A percentile compares a stretch with the other conserved stretches of the same genome.
Conservation (phyloP, 2,329 filamentous ascomycete genomes). For the Penicillium frequentans region DNA sequence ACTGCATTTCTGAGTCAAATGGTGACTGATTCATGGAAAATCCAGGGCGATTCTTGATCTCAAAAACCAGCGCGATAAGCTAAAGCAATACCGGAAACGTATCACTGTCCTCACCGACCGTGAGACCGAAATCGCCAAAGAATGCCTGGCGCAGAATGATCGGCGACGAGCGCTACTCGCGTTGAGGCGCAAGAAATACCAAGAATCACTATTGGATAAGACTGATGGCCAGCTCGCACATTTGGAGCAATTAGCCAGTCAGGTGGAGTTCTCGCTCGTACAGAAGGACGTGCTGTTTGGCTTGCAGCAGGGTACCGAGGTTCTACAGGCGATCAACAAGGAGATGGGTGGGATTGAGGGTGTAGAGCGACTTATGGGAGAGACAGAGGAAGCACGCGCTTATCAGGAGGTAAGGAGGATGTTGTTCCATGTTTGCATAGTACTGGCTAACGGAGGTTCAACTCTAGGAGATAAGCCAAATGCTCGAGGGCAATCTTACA, state of each 20-base stretch:
- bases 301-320: slow-evolving; percentile 84
- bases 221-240: slow-evolving; percentile 94
- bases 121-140: slow-evolving; percentile 81
- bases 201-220: slow-evolving; percentile 82
- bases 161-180: slow-evolving; percentile 81
- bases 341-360: slow-evolving; percentile 95
- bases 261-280: slow-evolving; percentile 92
- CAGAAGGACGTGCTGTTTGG: slow-evolving; percentile 96
- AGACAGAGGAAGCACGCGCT: slow-evolving; percentile 83
- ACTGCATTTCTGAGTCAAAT: not conserved
- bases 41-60: slow-evolving; percentile 91
- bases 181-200: slow-evolving; percentile 93
- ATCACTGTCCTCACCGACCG: slow-evolving; percentile 82
- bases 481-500: slow-evolving; percentile 83
- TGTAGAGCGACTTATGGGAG: slow-evolving; percentile 93
- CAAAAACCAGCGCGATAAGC: slow-evolving; percentile 95
- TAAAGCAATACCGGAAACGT: slow-evolving; percentile 92
- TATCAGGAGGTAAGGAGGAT: slow-evolving; percentile 73
- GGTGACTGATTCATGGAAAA: not conserved
- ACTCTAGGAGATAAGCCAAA: slow-evolving; percentile 83
- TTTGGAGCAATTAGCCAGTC: slow-evolving; percentile 81
- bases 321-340: slow-evolving; percentile 84
- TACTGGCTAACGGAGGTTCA: slow-evolving; percentile 8
- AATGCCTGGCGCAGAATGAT: slow-evolving; percentile 78
- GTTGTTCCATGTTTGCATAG: not conserved